Percentiles rank a stretch among this genome's conserved stretches.
Conservation (phyloP, 75 land plant genomes). For the Cupressus sempervirens region DNA sequence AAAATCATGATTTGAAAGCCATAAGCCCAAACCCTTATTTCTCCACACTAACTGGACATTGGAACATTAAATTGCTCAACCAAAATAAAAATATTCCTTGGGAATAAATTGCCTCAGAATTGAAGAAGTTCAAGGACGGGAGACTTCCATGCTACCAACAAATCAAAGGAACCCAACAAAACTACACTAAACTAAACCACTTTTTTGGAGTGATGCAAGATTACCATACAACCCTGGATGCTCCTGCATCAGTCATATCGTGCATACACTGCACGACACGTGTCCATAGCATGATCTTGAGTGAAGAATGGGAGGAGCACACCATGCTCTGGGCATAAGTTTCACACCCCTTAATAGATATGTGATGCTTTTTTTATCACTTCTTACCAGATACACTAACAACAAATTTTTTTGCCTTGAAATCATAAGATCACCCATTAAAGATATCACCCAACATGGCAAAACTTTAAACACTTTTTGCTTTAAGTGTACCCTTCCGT, state of each 20-base stretch:
- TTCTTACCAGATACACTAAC: not conserved
- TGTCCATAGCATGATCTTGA: not conserved
- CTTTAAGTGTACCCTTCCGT: not conserved
- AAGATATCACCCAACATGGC: not conserved
- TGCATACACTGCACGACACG: not conserved
- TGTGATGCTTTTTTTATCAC: not conserved
- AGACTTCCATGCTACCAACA: too few species aligned
- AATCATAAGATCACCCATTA: not conserved
- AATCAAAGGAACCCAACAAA: too few species aligned
- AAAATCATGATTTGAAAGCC: too few species aligned
- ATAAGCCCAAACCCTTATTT: too few species aligned
- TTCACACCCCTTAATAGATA: not conserved
- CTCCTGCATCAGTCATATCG: not conserved
- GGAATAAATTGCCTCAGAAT: too few species aligned
- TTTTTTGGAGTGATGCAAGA: too few species aligned
- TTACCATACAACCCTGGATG: too few species aligned
- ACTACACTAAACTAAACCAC: too few species aligned
- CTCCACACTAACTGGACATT: too few species aligned
- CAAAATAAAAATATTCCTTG: too few species aligned
- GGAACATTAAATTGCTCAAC: too few species aligned
- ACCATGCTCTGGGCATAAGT: not conserved
- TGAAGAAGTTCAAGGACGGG: too few species aligned
- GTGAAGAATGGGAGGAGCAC: not conserved
- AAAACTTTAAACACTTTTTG: not conserved
- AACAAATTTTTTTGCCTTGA: not conserved